phyloP scores from a whole-genome alignment of 2,329 filamentous ascomycete genomes.

The Botrytis galanthina region DNA sequence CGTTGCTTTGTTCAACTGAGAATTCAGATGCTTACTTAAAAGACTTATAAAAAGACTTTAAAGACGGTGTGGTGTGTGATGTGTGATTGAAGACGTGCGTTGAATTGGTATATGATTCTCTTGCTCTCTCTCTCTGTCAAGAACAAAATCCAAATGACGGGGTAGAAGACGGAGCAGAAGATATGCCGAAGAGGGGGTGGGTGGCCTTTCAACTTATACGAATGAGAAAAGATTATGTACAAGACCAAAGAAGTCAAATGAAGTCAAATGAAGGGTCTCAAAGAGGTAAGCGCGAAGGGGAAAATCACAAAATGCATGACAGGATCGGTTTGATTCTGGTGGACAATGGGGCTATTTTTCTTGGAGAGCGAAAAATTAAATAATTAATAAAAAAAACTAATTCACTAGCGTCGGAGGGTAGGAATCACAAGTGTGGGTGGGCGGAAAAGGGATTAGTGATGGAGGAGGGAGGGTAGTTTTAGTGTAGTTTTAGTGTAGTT shows the following conservation, averaged over 20 bases:
- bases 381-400: not conserved
- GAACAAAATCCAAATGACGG: constrained; percentile 23
- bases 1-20: not conserved
- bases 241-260: too few species aligned
- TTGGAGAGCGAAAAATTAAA: not conserved
- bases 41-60: not conserved
- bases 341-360: not conserved
- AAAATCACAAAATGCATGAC: not conserved
- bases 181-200: constrained; percentile 30
- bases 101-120: not conserved
- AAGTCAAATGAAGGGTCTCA: not conserved
- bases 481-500: not conserved
- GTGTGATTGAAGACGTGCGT: not conserved
- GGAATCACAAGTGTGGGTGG: not conserved
- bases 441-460: not conserved
- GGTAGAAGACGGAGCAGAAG: constrained; percentile 28
- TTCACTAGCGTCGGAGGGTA: not conserved
- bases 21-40: not conserved
- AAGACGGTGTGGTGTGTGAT: not conserved
- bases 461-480: not conserved
- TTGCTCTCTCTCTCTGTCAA: not conserved
- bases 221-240: not conserved
- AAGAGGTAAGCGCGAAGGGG: not conserved
- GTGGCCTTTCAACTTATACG: constrained; percentile 29
- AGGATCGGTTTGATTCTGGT: not conserved